Percentiles rank a stretch among this genome's conserved stretches.
phyloP scores from a whole-genome alignment of 2,329 filamentous ascomycete species.

The Fusarium caatingaense region DNA sequence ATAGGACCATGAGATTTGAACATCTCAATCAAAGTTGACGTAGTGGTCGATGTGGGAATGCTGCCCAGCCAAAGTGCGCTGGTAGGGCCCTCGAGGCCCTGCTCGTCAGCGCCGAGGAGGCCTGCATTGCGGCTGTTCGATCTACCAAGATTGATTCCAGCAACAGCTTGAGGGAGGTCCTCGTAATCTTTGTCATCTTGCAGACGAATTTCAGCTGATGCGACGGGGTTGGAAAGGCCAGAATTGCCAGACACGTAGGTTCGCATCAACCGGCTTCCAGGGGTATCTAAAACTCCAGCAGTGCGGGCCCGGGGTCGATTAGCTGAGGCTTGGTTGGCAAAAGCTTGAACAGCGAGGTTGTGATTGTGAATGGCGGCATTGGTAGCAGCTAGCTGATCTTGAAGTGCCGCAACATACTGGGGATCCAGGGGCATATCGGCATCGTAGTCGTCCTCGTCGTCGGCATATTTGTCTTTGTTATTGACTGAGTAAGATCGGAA shows the following conservation, averaged over 20 bases:
- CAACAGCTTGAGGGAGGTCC: slow-evolving; percentile 83
- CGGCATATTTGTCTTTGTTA: slow-evolving; percentile 96
- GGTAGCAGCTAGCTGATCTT: slow-evolving; percentile 72
- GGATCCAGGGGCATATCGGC: slow-evolving; percentile 63
- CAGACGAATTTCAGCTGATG: slow-evolving; percentile 78
- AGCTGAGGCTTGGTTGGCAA: slow-evolving; percentile 83
- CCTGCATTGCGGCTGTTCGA: slow-evolving; percentile 74
- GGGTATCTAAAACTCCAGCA: slow-evolving; percentile 88
- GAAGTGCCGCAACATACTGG: slow-evolving; percentile 70
- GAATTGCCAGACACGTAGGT: slow-evolving; percentile 80
- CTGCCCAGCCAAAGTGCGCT: slow-evolving; percentile 96
- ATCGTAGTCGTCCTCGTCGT: slow-evolving; percentile 84
- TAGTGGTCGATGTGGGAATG: slow-evolving; percentile 96
- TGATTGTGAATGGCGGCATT: slow-evolving; percentile 85
- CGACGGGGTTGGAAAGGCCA: slow-evolving; percentile 78
- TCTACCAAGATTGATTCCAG: slow-evolving; percentile 78
- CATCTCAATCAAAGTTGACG: slow-evolving; percentile 93
- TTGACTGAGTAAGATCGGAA: slow-evolving; percentile 99
- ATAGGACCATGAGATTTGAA: slow-evolving; percentile 95
- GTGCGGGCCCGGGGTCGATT: slow-evolving; percentile 90
- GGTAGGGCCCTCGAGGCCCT: slow-evolving; percentile 87
- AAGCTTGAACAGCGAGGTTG: slow-evolving; percentile 92
- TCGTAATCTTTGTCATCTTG: slow-evolving; percentile 83
- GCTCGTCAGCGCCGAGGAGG: slow-evolving; percentile 79
- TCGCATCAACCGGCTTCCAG: slow-evolving; percentile 72